Evolutionary conservation across 352 stramenopile species (phyloP).

Genomic region (Phytophthora aleatoria): DNA sequence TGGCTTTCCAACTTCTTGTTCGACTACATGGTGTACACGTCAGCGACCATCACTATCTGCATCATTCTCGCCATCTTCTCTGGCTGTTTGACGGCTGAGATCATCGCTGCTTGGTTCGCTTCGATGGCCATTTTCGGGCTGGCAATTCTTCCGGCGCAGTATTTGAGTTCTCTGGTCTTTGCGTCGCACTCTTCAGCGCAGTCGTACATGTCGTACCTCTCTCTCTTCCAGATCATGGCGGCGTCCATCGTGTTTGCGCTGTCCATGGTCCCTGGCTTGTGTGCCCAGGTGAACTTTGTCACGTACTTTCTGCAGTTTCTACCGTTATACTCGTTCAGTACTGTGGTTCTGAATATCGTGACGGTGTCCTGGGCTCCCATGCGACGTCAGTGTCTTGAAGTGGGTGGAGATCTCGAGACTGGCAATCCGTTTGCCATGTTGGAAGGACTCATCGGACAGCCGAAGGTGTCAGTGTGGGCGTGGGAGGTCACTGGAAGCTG

Average conservation of each 20-base stretch:
- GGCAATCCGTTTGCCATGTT: slow-evolving; percentile 30
- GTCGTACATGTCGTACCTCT: slow-evolving; percentile 76
- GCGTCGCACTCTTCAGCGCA: slow-evolving; percentile 78
- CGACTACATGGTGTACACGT: slow-evolving; percentile 54
- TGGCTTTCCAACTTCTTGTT: slow-evolving; percentile 75
- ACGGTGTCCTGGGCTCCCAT: slow-evolving; percentile 51
- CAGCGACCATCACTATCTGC: slow-evolving; percentile 39
- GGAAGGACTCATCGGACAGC: slow-evolving; percentile 1
- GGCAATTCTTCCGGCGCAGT: slow-evolving; percentile 70
- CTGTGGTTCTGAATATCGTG: slow-evolving; percentile 53
- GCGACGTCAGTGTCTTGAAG: slow-evolving; percentile 47
- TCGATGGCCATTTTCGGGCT: slow-evolving; percentile 49
- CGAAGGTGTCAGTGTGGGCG: slow-evolving; percentile 43
- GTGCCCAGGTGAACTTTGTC: slow-evolving; percentile 43
- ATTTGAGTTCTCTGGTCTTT: slow-evolving; percentile 71
- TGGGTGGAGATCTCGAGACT: slow-evolving; percentile 9
- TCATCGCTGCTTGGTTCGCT: slow-evolving; percentile 45
- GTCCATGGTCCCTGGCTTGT: slow-evolving; percentile 56
- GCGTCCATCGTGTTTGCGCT: slow-evolving; percentile 50
- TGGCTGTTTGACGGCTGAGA: slow-evolving; percentile 33
- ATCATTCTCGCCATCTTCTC: slow-evolving; percentile 47
- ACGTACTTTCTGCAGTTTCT: slow-evolving; percentile 60
- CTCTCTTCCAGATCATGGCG: slow-evolving; percentile 73
- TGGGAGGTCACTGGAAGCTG: slow-evolving; percentile 56
- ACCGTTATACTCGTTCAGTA: slow-evolving; percentile 65